Evolutionary conservation across 441 rosid genomes (phyloP).

Genomic region (Eruca vesicaria): DNA sequence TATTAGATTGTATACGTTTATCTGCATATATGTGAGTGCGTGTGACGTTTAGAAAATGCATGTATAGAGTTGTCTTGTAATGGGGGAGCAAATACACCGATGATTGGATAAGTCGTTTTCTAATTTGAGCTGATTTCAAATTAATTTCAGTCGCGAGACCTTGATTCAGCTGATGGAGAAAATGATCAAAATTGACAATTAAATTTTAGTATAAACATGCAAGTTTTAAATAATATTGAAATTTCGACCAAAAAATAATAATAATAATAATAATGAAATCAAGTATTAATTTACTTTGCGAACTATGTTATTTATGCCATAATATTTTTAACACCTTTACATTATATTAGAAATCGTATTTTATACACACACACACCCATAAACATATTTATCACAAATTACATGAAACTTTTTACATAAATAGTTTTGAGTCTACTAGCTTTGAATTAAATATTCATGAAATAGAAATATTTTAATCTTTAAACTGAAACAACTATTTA

Average conservation of each 20-base stretch:
- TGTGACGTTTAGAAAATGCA: constrained; percentile 5
- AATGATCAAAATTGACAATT: not conserved
- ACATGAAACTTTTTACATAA: not conserved
- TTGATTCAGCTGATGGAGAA: not conserved
- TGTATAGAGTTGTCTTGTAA: constrained; percentile 21
- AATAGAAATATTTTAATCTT: no score
- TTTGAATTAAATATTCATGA: no score
- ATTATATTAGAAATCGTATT: not conserved
- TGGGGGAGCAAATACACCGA: constrained; percentile 31
- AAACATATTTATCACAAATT: not conserved
- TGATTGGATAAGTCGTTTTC: constrained; percentile 19
- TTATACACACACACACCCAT: not conserved
- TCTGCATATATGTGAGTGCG: not conserved
- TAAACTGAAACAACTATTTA: no score
- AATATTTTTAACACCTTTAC: not conserved
- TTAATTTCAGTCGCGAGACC: constrained; percentile 4
- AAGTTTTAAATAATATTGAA: not conserved
- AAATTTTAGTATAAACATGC: not conserved
- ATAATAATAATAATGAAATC: no score
- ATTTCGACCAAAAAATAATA: not conserved
- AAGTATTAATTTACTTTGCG: not conserved
- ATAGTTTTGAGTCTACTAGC: not conserved
- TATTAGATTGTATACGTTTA: constrained; percentile 1
- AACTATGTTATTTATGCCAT: not conserved
- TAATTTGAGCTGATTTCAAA: constrained; percentile 2